Evolutionary conservation across 192 early-diverging fungal species (phyloP).

Genomic region (Mycoemilia scoparia): DNA sequence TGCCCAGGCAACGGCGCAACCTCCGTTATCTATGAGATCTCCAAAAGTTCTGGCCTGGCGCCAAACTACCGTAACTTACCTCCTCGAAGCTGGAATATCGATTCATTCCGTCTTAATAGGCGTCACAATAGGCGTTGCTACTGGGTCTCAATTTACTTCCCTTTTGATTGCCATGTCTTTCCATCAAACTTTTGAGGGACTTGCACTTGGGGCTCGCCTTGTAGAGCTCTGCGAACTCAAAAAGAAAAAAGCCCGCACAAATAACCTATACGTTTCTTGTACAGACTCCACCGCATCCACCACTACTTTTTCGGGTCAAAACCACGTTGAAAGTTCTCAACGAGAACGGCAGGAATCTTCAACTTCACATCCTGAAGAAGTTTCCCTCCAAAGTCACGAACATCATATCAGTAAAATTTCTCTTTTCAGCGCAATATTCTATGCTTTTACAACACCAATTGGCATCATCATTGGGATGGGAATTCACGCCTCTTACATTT

Average conservation of each 20-base stretch:
- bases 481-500: conserved; percentile 42
- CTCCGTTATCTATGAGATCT: no score
- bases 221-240: conserved; percentile 20
- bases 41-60: no score
- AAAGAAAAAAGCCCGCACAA: not conserved
- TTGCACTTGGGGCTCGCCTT: conserved; percentile 56
- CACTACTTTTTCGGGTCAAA: no score
- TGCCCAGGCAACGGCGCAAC: not conserved
- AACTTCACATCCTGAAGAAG: not conserved
- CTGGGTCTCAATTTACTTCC: conserved; percentile 30
- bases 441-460: conserved; percentile 58
- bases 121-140: conserved; percentile 37
- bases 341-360: not conserved
- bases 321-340: not conserved
- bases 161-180: conserved; percentile 49
- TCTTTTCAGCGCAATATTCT: conserved; percentile 29
- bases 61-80: conserved; percentile 44
- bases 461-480: conserved; percentile 65
- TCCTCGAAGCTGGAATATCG: conserved; percentile 58
- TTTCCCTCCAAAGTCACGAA: conserved; percentile 4
- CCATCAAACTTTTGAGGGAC: conserved; percentile 61
- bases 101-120: conserved; percentile 64
- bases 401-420: conserved; percentile 10
- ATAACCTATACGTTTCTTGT: no score
- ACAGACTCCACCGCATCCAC: no score